phyloP scores from a whole-genome alignment of 768 basidiomycete species.

The Ramaria rubella region DNA sequence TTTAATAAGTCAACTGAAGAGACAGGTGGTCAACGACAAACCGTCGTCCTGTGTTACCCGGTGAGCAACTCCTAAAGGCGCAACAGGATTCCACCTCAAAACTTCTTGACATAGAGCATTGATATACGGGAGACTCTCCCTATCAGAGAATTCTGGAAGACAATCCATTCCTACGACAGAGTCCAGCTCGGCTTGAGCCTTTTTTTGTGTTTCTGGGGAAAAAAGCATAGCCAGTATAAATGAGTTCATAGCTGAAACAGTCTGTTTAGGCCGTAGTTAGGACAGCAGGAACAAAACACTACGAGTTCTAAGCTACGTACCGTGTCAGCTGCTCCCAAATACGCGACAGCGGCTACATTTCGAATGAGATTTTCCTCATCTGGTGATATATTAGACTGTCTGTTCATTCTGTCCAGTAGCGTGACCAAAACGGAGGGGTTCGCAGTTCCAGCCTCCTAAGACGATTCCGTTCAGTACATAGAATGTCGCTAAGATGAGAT shows the following conservation, averaged over 20 bases:
- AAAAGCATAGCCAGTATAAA: conserved; percentile 12
- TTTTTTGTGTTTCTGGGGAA: conserved; percentile 8
- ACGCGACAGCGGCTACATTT: not conserved
- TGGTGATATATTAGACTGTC: not conserved
- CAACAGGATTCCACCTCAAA: conserved; percentile 26
- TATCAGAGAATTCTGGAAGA: conserved; percentile 25
- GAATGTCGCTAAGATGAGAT: not conserved
- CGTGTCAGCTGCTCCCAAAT: not conserved
- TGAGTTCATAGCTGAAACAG: not conserved
- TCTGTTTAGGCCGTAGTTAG: not conserved
- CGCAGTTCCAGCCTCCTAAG: not conserved
- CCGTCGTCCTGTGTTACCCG: conserved; percentile 6
- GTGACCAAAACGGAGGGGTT: not conserved
- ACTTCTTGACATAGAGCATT: conserved; percentile 23
- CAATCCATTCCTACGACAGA: conserved; percentile 12
- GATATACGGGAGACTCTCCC: conserved; percentile 15
- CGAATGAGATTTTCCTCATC: conserved; percentile 1
- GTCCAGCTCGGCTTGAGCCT: conserved; percentile 12
- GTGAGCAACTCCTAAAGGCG: conserved; percentile 5
- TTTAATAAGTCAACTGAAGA: no score
- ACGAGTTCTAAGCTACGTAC: not conserved
- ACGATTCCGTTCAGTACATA: not conserved
- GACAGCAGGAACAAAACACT: not conserved
- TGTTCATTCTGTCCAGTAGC: not conserved
- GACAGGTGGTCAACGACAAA: no score